Conservation (phyloP, 306 rosid genomes). For the Datisca glomerata region DNA sequence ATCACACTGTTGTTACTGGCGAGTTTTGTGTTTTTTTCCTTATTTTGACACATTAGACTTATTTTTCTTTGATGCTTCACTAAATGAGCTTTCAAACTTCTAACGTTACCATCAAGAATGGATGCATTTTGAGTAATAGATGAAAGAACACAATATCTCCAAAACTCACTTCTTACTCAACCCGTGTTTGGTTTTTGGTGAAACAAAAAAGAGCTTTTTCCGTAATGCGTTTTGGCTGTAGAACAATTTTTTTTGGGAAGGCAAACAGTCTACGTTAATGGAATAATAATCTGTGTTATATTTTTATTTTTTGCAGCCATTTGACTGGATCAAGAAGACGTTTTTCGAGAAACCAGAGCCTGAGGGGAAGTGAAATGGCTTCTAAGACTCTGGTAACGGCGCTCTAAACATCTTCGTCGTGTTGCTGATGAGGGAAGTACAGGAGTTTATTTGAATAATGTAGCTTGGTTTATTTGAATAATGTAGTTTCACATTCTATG, state of each 20-base stretch:
- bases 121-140: background rate
- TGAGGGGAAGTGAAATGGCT: slow-evolving; percentile 15
- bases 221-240: background rate
- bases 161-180: background rate
- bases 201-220: background rate
- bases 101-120: background rate
- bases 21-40: no score
- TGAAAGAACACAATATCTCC: no score
- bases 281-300: background rate
- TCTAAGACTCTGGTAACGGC: background rate
- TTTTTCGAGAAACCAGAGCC: slow-evolving; percentile 65
- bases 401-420: background rate
- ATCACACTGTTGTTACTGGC: no score
- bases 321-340: slow-evolving; percentile 74
- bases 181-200: background rate
- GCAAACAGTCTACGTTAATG: background rate
- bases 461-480: slow-evolving; percentile 8
- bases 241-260: background rate
- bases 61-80: no score
- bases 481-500: slow-evolving; percentile 1
- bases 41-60: no score
- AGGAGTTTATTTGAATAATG: slow-evolving; percentile 8
- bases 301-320: slow-evolving; percentile 38
- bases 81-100: no score
- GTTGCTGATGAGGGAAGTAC: background rate